These are phyloP conservation scores for Apiotrichum montevideense DNA, from an alignment of 1,284 basidiomycete species.

Conservation along the genomic window DNA sequence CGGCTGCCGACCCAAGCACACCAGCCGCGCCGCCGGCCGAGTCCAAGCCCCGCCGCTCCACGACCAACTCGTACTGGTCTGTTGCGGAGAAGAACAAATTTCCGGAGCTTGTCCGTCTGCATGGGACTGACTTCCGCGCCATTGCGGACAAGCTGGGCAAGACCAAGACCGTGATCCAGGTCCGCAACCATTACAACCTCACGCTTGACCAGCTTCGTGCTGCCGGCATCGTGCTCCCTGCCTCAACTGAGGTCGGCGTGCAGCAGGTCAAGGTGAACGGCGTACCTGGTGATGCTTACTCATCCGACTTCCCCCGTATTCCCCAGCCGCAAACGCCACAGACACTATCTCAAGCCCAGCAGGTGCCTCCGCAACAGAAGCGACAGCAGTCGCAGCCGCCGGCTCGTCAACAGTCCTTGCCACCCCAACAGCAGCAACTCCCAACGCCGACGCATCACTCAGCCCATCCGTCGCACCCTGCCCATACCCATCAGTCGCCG, in stretches of 20 bases:
- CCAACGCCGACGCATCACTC: neutral
- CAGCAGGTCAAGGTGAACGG: constrained; percentile 19
- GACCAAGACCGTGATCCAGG: constrained; percentile 73
- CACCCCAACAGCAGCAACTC: constrained; percentile 2
- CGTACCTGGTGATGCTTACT: constrained; percentile 5
- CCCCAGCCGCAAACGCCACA: neutral
- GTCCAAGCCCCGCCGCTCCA: constrained; percentile 16
- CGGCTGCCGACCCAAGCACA: constrained; percentile 2
- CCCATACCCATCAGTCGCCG: neutral
- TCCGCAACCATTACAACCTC: constrained; percentile 53
- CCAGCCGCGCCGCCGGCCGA: neutral
- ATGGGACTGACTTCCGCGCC: constrained; percentile 68
- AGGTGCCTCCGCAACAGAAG: neutral
- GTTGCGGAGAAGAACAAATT: constrained; percentile 55
- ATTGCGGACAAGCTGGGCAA: constrained; percentile 64
- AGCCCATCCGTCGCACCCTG: neutral
- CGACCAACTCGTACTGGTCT: constrained; percentile 52
- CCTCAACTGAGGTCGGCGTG: constrained; percentile 14
- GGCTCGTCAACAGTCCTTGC: neutral
- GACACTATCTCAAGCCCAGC: neutral
- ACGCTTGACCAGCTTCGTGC: constrained; percentile 12
- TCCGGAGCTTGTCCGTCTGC: constrained; percentile 57
- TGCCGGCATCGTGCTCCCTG: constrained; percentile 11
- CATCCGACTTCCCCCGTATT: constrained; percentile 9
- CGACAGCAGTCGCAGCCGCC: neutral